Conservation (phyloP, 306 rosid species). For the Bauhinia variegata region DNA sequence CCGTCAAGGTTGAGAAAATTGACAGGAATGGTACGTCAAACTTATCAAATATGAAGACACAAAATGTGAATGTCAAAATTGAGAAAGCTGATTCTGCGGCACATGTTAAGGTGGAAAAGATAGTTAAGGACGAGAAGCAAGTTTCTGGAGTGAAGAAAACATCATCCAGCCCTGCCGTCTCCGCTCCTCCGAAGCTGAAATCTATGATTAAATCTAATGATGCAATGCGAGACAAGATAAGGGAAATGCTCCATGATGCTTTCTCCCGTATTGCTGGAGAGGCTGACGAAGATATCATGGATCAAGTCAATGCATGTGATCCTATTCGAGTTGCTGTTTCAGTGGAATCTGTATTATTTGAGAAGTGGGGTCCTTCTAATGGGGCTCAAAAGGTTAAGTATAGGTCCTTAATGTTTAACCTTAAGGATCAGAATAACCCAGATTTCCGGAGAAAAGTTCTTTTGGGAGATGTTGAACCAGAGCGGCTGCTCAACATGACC, state of each 20-base stretch:
- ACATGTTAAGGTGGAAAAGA: conserved; percentile 68
- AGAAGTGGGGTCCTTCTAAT: conserved; percentile 89
- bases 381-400: conserved; percentile 89
- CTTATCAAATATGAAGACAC: conserved; percentile 46
- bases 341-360: conserved; percentile 83
- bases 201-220: conserved; percentile 79
- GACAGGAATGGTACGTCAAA: conserved; percentile 55
- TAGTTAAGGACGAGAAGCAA: conserved; percentile 55
- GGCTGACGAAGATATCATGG: conserved; percentile 62
- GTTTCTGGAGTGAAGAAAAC: conserved; percentile 52
- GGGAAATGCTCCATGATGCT: conserved; percentile 79
- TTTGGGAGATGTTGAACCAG: conserved; percentile 71
- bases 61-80: conserved; percentile 45
- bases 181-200: conserved; percentile 71
- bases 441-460: conserved; percentile 94
- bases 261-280: conserved; percentile 71
- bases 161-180: conserved; percentile 42
- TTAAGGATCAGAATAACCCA: conserved; percentile 88
- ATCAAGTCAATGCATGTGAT: conserved; percentile 64
- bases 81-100: conserved; percentile 50
- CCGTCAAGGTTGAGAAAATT: conserved; percentile 60
- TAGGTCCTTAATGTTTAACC: conserved; percentile 86
- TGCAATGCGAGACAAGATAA: conserved; percentile 65
- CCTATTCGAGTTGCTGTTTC: conserved; percentile 89
- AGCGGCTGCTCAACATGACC: conserved; percentile 67